These are phyloP conservation scores for Microsporum audouinii DNA, from an alignment of 2,329 filamentous ascomycete genomes.

Conservation along the genomic window DNA sequence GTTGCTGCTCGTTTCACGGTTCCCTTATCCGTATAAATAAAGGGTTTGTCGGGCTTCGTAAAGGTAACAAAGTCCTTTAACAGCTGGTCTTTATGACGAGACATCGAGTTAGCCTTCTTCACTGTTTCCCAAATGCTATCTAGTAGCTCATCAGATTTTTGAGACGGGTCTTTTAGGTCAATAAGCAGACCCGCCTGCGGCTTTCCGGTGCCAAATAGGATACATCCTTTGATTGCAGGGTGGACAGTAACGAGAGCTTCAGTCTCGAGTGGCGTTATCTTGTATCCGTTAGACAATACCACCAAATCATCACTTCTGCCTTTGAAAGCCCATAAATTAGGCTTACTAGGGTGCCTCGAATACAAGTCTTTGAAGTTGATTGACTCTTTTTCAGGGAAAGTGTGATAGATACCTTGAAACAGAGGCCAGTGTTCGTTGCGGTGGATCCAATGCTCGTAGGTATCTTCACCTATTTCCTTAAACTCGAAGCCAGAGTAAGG, in stretches of 20 bases:
- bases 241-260: not conserved
- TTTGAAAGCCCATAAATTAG: not conserved
- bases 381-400: not conserved
- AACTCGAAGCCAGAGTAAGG: slow-evolving; percentile 3
- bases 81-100: slow-evolving; percentile 1
- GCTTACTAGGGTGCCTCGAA: not conserved
- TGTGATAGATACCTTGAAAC: slow-evolving; percentile 4
- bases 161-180: not conserved
- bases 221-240: not conserved
- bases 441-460: not conserved
- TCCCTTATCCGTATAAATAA: not conserved
- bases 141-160: slow-evolving; percentile 8
- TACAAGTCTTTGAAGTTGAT: slow-evolving; percentile 1
- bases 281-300: slow-evolving; percentile 3
- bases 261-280: not conserved
- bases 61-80: not conserved
- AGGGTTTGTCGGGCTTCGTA: slow-evolving; percentile 4
- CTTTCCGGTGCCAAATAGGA: not conserved
- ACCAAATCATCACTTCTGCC: slow-evolving; percentile 5
- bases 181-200: not conserved
- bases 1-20: slow-evolving; percentile 14
- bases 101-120: slow-evolving; percentile 2
- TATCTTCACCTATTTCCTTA: not conserved
- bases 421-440: not conserved
- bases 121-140: slow-evolving; percentile 4